Conservation (phyloP, 768 basidiomycete genomes). For the Leccinum pellstonianum region DNA sequence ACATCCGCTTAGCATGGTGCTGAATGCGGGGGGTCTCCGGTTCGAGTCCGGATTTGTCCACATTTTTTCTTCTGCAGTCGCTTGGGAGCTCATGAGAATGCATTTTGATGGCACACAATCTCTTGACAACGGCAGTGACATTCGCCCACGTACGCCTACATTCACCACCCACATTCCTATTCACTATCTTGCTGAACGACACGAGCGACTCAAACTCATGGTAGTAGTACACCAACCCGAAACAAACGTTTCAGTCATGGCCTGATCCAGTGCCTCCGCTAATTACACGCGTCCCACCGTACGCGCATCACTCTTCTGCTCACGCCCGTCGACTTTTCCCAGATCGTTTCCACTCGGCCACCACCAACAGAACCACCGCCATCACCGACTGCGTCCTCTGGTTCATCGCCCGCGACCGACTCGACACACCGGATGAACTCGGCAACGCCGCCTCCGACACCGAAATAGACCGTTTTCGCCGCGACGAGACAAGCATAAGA, state of each 20-base stretch:
- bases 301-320: slow-evolving; percentile 70
- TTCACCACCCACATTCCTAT: no score
- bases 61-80: no score
- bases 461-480: slow-evolving; percentile 92
- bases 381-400: neutral
- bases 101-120: no score
- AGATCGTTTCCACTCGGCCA: slow-evolving; percentile 56
- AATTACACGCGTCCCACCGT: slow-evolving; percentile 41
- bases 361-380: neutral
- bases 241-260: neutral
- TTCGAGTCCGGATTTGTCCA: slow-evolving; percentile 42
- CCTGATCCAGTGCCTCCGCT: neutral
- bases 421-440: slow-evolving; percentile 64
- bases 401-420: slow-evolving; percentile 1
- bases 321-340: slow-evolving; percentile 68
- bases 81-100: no score
- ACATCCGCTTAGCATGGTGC: slow-evolving; percentile 40
- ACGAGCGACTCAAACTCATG: no score
- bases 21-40: slow-evolving; percentile 39
- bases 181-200: no score
- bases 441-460: slow-evolving; percentile 84
- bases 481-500: slow-evolving; percentile 68
- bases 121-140: no score
- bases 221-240: no score
- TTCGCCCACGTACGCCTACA: no score